Base-by-base conservation (phyloP, 176 grass and related monocot species). In the Hsuehochloa calcarea region DNA sequence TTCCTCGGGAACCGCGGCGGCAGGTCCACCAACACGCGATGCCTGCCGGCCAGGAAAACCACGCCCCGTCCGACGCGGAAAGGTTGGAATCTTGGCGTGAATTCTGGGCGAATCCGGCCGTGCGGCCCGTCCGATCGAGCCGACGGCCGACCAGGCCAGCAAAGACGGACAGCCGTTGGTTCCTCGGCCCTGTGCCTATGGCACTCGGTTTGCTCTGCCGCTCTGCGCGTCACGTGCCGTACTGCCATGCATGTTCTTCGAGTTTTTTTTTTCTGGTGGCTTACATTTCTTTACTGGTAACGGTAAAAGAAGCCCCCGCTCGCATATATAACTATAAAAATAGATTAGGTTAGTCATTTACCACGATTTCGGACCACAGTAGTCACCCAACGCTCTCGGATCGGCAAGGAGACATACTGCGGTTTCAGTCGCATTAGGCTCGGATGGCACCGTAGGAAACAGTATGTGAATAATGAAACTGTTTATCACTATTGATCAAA, bases 151-250 rank as follows among this genome's bases (percentile, higher is more conserved):
- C 76, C 70, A 54, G 10, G 34, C 22, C 56, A 8, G n/a, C 29
- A 9, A 6, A 43, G 67, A 76, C 38, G 85, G 79, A 60, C 62
- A 52, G 79, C 70, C 71, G 13, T 80, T 68, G 46, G 27, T 25
- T 80, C 20, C 1, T 0, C 11, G 39, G 6, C 4, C 3, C 71
- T 4, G 17, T 20, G 70, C 31, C 31, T 11, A 13, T 39, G 12
- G 29, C 51, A 6, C 17, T 19, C 17, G 5, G 50, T 17, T 17
- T 31, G 54, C 70, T 22, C 26, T 60, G 47, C 31, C 6, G 10
- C 62, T 40, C 27, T 38, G 58, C 77, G 17, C 37, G 17, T 47
- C 84, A 80, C 63, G 67, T 80, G 75, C 75, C 75, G 4, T 4
- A 13, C 56, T 25, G 56, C 55, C 62, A 39, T n/a, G 59, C 40